Evolutionary conservation across 305 asterid genomes (phyloP), one percentile per base, ranked within the genome.

Genomic region (Solanum aculeatissimum): DNA sequence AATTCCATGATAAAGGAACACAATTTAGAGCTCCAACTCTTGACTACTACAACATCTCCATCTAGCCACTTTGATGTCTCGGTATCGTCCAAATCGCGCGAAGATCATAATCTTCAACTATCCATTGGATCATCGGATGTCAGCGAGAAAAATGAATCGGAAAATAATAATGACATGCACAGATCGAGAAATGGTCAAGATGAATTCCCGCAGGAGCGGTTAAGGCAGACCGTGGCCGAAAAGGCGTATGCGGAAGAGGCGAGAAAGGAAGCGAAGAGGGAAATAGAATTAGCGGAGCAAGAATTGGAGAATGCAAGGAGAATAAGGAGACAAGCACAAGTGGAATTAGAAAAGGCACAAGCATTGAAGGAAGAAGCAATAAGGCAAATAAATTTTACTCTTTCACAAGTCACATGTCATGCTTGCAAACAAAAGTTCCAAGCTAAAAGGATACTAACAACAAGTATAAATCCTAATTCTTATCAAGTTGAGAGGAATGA

Each of bases 171-270:
- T 47, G 88, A 75, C 42, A 58, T 9, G 45, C 66, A 75, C 55
- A 80, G 9, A 35, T 79, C 40, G 16, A 43, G 49, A 87, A 91
- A 88, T 85, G 86, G 68, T 68, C 49, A 16, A 63, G 80, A 45
- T 18, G 88, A 83, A 35, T 69, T 40, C 8, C 12, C 89, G 38
- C 84, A 84, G 19, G 94, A 93, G 86, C 89, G 90, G 81, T 82
- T 91, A 55, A 47, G 89, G 85, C 47, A 86, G 11, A 98, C 95
- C 7, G 84, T 90, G 91, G 91, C 94, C 13, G 97, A 93, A 86
- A 93, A 90, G 58, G 92, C 89, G 0, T 94, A 89, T 80, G 98
- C 98, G 25, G 98, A 92, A 84, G 95, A 91, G 83, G 93, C 93
- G 15, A 83, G 98, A 68, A 90, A 79, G 78, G 92, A 91, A 70